A percentile compares a stretch with the other conserved stretches of the same genome.
These are phyloP conservation scores for Suhomyces bribrorum DNA, from an alignment of 1,139 yeast genomes.

Conservation along the genomic window DNA sequence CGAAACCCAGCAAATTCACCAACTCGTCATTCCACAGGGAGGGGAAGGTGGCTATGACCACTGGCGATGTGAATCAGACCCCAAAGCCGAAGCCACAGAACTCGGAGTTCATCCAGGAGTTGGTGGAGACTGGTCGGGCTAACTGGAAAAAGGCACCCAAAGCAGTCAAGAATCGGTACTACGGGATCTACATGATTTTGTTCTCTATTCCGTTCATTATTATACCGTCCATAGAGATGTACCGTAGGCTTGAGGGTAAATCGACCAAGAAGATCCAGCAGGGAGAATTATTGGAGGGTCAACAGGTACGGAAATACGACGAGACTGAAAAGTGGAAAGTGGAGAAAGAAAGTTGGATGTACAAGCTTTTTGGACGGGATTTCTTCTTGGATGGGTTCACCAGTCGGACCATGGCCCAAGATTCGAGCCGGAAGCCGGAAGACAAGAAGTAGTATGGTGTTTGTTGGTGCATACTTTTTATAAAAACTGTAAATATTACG, in stretches of 20 bases:
- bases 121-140: slow-evolving; percentile 43
- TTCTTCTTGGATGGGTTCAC: slow-evolving; percentile 50
- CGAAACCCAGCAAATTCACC: slow-evolving; percentile 18
- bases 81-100: slow-evolving; percentile 23
- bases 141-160: slow-evolving; percentile 50
- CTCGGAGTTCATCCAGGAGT: slow-evolving; percentile 37
- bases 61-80: slow-evolving; percentile 11
- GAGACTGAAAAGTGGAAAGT: slow-evolving; percentile 45
- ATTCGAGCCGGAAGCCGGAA: slow-evolving; percentile 6
- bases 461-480: too few relatives aligned
- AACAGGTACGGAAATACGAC: slow-evolving; percentile 35
- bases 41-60: slow-evolving; percentile 21
- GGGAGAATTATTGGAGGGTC: slow-evolving; percentile 42
- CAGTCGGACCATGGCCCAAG: slow-evolving; percentile 38
- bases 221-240: slow-evolving; percentile 39
- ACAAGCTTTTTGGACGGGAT: slow-evolving; percentile 44
- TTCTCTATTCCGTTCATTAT: slow-evolving; percentile 42
- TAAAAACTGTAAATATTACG: too few relatives aligned
- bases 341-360: slow-evolving; percentile 41
- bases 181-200: slow-evolving; percentile 42
- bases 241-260: slow-evolving; percentile 42
- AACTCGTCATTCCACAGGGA: slow-evolving; percentile 38
- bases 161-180: slow-evolving; percentile 40
- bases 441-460: slow-evolving; percentile 42
- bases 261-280: slow-evolving; percentile 45